Base-by-base conservation (phyloP, 2,329 filamentous ascomycete genomes). In the Exophiala viscosa region DNA sequence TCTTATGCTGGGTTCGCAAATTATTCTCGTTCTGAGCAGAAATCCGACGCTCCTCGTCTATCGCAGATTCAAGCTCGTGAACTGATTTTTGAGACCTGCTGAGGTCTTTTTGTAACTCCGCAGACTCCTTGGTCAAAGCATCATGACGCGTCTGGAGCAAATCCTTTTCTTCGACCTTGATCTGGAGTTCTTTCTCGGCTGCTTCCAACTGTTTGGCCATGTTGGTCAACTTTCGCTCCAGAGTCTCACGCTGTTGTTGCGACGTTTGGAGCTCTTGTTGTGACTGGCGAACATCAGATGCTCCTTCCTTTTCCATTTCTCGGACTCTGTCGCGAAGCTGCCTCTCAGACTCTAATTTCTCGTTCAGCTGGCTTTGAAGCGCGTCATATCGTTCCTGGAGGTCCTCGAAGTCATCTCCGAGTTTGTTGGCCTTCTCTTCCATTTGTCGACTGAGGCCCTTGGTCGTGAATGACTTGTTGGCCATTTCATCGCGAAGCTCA, bases 401-500 rank as follows among this genome's bases (percentile, higher is more conserved):
- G 2, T 71, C 65, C 40, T 82, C 80, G 5, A 89, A 70, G 52
- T 90, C 86, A 41, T 80, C 73, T 60, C 90, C 85, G 8, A 91
- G 71, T 31, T 82, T 82, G 46, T 75, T 72, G 7, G 83, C 73
- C 67, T 84, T 88, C 60, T 88, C 86, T 63, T 91, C 86, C 14
- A 89, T 78, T 68, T 91, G 87, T 31, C 86, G 81, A 47, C 83
- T 87, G 7, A 89, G 75, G 2, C 85, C 86, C 65, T 87, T 90
- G 10, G 86, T 87, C 48, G 83, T 82, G 34, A 90, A 79, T 0
- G 87, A 91, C 62, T 90, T 90, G 69, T 91, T 85, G 17, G 86
- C 80, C 78, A 90, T 82, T 62, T 90, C 87, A 48, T 88, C 85
- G 57, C 88, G 86, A 18, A 90, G 75, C 50, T 80, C 76, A 45